phyloP scores from a whole-genome alignment of 1,284 basidiomycete species.

The Omphalotus olearius region DNA sequence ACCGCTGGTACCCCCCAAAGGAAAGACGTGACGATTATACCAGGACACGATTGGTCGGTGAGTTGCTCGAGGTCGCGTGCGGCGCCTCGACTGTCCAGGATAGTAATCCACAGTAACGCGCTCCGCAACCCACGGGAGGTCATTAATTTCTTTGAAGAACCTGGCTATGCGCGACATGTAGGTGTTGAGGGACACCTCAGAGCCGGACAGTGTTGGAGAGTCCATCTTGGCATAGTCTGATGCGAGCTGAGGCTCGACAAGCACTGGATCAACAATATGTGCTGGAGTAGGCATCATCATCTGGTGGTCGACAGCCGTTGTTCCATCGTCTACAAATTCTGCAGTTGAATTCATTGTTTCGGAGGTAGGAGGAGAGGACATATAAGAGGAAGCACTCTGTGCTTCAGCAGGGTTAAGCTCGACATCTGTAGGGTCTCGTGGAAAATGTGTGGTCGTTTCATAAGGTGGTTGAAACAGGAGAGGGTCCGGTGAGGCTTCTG shows the following conservation, averaged over 20 bases:
- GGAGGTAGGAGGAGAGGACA: slow-evolving; percentile 9
- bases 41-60: slow-evolving; percentile 4
- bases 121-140: slow-evolving; percentile 31
- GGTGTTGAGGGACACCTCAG: slow-evolving; percentile 25
- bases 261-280: slow-evolving; percentile 13
- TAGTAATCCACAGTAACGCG: slow-evolving; percentile 36
- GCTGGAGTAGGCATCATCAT: slow-evolving; percentile 1
- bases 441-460: neutral
- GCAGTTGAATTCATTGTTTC: slow-evolving; percentile 11
- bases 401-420: neutral
- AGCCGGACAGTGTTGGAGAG: slow-evolving; percentile 20
- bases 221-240: slow-evolving; percentile 35
- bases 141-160: slow-evolving; percentile 27
- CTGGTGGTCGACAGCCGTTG: slow-evolving; percentile 21
- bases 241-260: slow-evolving; percentile 22
- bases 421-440: neutral
- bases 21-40: slow-evolving; percentile 10
- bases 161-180: slow-evolving; percentile 27
- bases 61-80: slow-evolving; percentile 4
- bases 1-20: neutral
- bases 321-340: slow-evolving; percentile 16
- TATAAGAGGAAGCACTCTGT: neutral
- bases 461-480: neutral
- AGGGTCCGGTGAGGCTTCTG: neutral
- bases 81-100: slow-evolving; percentile 22